phyloP scores from a whole-genome alignment of 371 early-diverging fungal genomes.

The Rhizomucor miehei region DNA sequence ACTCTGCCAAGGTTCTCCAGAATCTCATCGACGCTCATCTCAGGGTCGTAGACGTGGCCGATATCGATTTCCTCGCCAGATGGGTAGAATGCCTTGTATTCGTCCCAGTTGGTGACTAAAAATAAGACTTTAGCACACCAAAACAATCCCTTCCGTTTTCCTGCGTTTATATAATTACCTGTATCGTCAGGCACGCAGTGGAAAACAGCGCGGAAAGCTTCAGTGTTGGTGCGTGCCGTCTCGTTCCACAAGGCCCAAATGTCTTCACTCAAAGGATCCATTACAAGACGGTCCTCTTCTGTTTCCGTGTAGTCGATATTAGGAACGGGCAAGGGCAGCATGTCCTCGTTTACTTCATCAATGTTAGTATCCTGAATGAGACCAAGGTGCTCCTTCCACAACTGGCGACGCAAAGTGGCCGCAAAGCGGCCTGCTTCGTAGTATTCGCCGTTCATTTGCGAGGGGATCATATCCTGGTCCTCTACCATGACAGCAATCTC shows the following conservation, averaged over 20 bases:
- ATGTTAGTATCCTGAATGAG: constrained; percentile 44
- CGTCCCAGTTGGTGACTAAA: constrained; percentile 61
- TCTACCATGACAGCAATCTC: constrained; percentile 86
- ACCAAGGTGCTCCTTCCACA: constrained; percentile 89
- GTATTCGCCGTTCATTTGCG: constrained; percentile 69
- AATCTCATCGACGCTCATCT: constrained; percentile 46
- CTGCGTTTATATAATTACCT: constrained; percentile 19
- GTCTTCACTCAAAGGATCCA: constrained; percentile 63
- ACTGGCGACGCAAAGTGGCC: constrained; percentile 67
- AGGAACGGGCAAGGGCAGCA: constrained; percentile 49
- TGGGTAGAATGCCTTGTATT: constrained; percentile 65
- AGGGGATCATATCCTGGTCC: constrained; percentile 68
- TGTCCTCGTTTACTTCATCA: constrained; percentile 47
- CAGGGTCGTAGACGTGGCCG: constrained; percentile 41
- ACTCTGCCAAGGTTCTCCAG: constrained; percentile 45
- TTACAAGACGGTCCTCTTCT: constrained; percentile 36
- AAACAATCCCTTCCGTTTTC: neutral
- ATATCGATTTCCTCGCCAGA: constrained; percentile 36
- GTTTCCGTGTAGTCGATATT: constrained; percentile 28
- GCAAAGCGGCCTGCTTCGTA: constrained; percentile 67
- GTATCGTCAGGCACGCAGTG: constrained; percentile 76
- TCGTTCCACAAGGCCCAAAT: constrained; percentile 51
- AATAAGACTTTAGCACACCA: neutral
- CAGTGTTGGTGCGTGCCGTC: constrained; percentile 61
- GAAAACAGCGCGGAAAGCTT: constrained; percentile 69